Percentiles rank a stretch among this genome's conserved stretches.
phyloP scores from a whole-genome alignment of 768 basidiomycete genomes.

The Boletellus ananiceps region DNA sequence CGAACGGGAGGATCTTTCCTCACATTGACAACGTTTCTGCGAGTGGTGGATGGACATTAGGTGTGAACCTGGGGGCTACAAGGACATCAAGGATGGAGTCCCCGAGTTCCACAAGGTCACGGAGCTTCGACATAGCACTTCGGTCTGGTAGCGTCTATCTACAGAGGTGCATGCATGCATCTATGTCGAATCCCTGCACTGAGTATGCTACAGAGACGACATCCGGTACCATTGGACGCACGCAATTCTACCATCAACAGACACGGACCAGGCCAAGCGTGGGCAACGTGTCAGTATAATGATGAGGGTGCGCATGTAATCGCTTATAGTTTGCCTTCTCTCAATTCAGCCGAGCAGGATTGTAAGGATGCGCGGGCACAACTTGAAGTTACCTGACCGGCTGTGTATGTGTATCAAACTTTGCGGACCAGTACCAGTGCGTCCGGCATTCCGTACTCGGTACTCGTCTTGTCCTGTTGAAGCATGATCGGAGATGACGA shows the following conservation, averaged over 20 bases:
- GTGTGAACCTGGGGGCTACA: constrained; percentile 71
- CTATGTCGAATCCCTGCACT: not conserved
- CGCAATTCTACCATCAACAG: constrained; percentile 46
- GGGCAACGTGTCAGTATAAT: constrained; percentile 82
- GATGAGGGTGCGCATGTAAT: constrained; percentile 57
- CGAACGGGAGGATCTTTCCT: constrained; percentile 74
- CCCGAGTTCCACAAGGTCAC: constrained; percentile 27
- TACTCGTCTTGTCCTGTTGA: constrained; percentile 1
- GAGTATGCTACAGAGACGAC: constrained; percentile 45
- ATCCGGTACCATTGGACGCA: constrained; percentile 72
- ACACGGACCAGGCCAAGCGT: constrained; percentile 20
- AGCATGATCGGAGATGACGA: not conserved
- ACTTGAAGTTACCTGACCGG: not conserved
- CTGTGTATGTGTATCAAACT: constrained; percentile 1
- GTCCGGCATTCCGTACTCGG: not conserved
- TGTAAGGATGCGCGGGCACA: not conserved
- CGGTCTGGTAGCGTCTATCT: constrained; percentile 87
- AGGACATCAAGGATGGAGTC: constrained; percentile 58
- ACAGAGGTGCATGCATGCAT: constrained; percentile 51
- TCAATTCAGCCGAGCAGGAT: constrained; percentile 19
- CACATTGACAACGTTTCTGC: constrained; percentile 81
- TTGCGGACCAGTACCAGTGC: not conserved
- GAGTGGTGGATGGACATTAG: constrained; percentile 80
- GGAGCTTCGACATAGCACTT: constrained; percentile 56
- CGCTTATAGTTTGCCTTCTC: not conserved